Percentiles rank a stretch among this genome's conserved stretches.
phyloP scores from a whole-genome alignment of 1,284 basidiomycete genomes.

The Ustilago bromivora region DNA sequence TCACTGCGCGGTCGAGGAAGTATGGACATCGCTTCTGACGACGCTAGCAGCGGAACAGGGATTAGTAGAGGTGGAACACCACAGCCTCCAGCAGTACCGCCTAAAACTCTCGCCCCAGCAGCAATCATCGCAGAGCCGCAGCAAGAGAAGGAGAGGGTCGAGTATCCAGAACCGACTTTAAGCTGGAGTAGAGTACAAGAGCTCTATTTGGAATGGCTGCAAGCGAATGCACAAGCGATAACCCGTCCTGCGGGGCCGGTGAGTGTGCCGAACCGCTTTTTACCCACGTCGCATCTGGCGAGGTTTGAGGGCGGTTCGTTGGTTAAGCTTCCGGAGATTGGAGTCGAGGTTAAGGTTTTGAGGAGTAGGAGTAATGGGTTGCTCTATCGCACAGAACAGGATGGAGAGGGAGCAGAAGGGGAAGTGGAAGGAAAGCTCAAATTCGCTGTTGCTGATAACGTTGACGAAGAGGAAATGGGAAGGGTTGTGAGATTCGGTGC shows the following conservation, averaged over 20 bases:
- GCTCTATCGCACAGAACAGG: background rate
- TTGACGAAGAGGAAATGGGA: background rate
- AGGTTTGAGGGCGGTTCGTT: background rate
- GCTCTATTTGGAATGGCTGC: conserved; percentile 2
- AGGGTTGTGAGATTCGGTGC: conserved; percentile 19
- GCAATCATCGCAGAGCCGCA: background rate
- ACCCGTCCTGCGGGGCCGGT: background rate
- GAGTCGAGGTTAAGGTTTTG: background rate
- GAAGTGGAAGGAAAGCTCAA: background rate
- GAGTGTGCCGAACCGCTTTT: background rate
- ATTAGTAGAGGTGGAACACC: background rate
- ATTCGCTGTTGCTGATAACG: background rate
- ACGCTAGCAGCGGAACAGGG: background rate
- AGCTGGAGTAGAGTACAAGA: background rate
- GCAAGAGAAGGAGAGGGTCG: background rate
- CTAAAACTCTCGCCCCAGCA: conserved; percentile 10
- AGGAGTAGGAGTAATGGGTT: background rate
- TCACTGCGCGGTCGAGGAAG: background rate
- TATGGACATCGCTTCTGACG: background rate
- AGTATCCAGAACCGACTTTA: background rate
- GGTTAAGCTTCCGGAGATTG: background rate
- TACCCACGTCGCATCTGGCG: background rate
- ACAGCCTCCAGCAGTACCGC: conserved; percentile 13
- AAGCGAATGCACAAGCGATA: conserved; percentile 28
- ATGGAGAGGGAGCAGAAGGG: background rate